These are phyloP conservation scores for Hyphopichia buzzinii DNA, from an alignment of 1,139 yeast species.

Conservation along the genomic window DNA sequence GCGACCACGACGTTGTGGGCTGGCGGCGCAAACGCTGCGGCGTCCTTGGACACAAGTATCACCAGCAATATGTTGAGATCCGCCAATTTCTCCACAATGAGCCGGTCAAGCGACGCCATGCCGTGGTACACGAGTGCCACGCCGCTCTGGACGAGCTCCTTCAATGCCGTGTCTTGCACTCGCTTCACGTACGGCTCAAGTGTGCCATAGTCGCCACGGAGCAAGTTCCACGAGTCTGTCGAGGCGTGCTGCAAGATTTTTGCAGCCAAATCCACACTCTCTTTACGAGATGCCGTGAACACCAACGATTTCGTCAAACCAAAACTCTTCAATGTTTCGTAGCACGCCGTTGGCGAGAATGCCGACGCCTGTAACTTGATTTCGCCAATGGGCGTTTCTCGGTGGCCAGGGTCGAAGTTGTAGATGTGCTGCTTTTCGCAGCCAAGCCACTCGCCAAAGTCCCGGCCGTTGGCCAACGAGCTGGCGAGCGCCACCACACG, in stretches of 20 bases:
- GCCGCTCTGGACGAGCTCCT: constrained; percentile 53
- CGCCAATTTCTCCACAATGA: constrained; percentile 54
- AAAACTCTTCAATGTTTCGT: constrained; percentile 26
- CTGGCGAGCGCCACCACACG: constrained; percentile 68
- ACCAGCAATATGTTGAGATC: constrained; percentile 48
- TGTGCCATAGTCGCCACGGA: constrained; percentile 27
- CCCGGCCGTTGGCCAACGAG: constrained; percentile 72
- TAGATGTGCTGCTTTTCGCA: constrained; percentile 55
- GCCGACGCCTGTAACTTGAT: constrained; percentile 56
- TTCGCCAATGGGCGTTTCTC: constrained; percentile 53
- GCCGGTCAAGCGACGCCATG: constrained; percentile 56
- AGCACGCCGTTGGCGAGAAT: constrained; percentile 50
- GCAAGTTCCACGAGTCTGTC: constrained; percentile 24
- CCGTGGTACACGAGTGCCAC: constrained; percentile 62
- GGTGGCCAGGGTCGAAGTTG: constrained; percentile 67
- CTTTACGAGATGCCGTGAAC: constrained; percentile 56
- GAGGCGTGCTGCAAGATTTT: constrained; percentile 39
- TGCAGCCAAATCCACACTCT: constrained; percentile 51
- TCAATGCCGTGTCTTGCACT: constrained; percentile 48
- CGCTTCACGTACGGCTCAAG: constrained; percentile 42
- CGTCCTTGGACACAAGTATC: constrained; percentile 58
- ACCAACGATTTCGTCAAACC: constrained; percentile 41
- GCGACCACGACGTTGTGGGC: constrained; percentile 58
- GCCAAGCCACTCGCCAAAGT: constrained; percentile 86
- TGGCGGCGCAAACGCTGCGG: constrained; percentile 48